Base-by-base conservation (phyloP, 148 eudicot species). In the Fagopyrum homotropicum region DNA sequence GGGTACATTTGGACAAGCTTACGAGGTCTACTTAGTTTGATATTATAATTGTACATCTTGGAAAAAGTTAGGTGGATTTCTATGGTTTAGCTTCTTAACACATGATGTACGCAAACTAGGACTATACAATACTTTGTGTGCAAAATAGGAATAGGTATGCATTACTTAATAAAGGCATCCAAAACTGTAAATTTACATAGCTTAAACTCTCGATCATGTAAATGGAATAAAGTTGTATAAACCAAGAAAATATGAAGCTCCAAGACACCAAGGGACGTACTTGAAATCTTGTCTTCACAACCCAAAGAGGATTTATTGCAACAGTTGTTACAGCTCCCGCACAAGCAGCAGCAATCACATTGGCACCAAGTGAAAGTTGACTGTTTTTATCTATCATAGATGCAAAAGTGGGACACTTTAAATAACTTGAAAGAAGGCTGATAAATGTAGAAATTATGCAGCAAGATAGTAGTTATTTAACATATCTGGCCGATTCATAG, bases 301-400 rank as follows among this genome's bases (percentile, higher is more conserved):
- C 99, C 99, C 99, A 95, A 73, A 95, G 91, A 79, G 99, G 99
- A 83, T 95, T 95, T 56, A 96, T 95, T 61, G 81, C 90, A 81
- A 89, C 80, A 59, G 89, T 83, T 14, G 99, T 95, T 40, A 94
- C 94, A 80, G 91, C 92, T 78, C 99, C 99, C 76, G 99, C 99
- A 75, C 98, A 93, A 81, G 98, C 87, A 81, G 99, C 99, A 82
- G 99, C 99, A 44, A 90, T 74, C 93, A 95, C 79, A 81, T 95
- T 92, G 69, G 99, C 92, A 82, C 97, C 98, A 50, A 95, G 83
- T 12, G 99, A 89, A 59, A 95, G 94, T 68, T 85, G 89, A 82
- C 86, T 90, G 82, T 75, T 86, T 68, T 84, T 88, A 83, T 90
- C 93, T 90, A 83, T 69, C 40, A 35, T 35, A 35, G 78, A 59